These are phyloP conservation scores for Smallanthus sonchifolius DNA, from an alignment of 129 eudicot species.

Conservation along the genomic window DNA sequence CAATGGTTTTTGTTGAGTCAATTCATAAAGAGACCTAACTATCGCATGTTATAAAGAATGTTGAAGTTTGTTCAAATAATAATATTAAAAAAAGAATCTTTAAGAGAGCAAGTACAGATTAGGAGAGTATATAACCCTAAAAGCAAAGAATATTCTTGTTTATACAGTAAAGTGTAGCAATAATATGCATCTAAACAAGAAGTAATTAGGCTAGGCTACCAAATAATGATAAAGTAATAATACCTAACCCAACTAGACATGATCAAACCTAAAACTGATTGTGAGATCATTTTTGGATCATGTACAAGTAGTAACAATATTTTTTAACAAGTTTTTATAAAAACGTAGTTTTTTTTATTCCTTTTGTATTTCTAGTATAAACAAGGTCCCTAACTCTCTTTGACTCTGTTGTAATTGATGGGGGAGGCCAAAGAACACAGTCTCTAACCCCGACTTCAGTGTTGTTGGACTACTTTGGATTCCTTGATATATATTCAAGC, in stretches of 20 bases:
- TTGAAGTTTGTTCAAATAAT: constrained; percentile 15
- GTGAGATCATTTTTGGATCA: not conserved
- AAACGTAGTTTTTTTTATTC: too few species aligned
- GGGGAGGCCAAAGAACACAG: too few species aligned
- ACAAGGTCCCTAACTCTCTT: too few species aligned
- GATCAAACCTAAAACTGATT: constrained; percentile 14
- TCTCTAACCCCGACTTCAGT: too few species aligned
- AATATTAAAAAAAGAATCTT: constrained; percentile 26
- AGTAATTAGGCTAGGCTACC: constrained; percentile 32
- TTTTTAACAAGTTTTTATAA: too few species aligned
- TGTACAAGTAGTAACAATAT: not conserved
- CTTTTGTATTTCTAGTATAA: too few species aligned
- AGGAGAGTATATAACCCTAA: constrained; percentile 21
- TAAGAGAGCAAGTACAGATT: not conserved
- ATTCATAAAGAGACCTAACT: not conserved
- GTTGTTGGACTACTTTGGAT: too few species aligned
- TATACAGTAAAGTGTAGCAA: constrained; percentile 24
- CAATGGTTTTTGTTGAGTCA: not conserved
- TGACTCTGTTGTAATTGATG: too few species aligned
- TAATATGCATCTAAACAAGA: constrained; percentile 26
- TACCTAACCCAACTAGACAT: constrained; percentile 16
- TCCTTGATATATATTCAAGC: too few species aligned
- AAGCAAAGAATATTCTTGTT: constrained; percentile 37
- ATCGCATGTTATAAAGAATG: constrained; percentile 6
- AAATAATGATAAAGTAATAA: constrained; percentile 22